These are phyloP conservation scores for Cornus controversa DNA, from an alignment of 148 eudicot genomes.

Conservation along the genomic window DNA sequence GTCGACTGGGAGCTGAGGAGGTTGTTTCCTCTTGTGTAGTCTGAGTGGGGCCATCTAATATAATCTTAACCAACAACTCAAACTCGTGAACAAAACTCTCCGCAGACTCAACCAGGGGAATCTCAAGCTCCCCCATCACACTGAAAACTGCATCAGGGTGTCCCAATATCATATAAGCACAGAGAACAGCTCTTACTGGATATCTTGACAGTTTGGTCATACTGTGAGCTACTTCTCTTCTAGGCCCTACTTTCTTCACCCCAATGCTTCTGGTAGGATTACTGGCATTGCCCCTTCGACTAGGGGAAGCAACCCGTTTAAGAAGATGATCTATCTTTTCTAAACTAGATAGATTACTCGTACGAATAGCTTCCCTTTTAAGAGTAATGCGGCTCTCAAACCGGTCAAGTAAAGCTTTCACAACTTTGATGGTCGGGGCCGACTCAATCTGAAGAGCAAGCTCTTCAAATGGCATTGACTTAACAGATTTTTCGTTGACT, in stretches of 20 bases:
- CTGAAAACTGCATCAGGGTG: conserved; percentile 58
- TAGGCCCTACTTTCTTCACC: conserved; percentile 28
- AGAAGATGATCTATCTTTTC: conserved; percentile 51
- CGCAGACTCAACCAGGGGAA: conserved; percentile 45
- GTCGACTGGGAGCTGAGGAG: conserved; percentile 4
- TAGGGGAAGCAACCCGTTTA: conserved; percentile 42
- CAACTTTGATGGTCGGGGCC: conserved; percentile 25
- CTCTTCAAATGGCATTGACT: conserved; percentile 49
- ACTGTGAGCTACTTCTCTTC: conserved; percentile 18
- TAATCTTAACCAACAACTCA: conserved; percentile 31
- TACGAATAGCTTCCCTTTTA: conserved; percentile 15
- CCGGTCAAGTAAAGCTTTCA: conserved; percentile 36
- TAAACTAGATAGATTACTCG: conserved; percentile 22
- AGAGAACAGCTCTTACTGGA: conserved; percentile 47
- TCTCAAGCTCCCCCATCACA: conserved; percentile 45
- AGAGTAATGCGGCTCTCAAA: conserved; percentile 39
- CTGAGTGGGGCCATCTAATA: conserved; percentile 22
- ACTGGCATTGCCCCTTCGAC: conserved; percentile 29
- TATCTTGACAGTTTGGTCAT: conserved; percentile 34
- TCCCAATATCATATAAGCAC: conserved; percentile 56
- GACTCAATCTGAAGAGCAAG: conserved; percentile 45
- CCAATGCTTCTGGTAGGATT: conserved; percentile 25
- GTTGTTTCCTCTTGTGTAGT: conserved; percentile 12
- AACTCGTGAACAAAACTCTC: conserved; percentile 41
- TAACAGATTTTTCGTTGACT: conserved; percentile 33